Conservation (phyloP, 345 rosid genomes). For the Pistacia vera region DNA sequence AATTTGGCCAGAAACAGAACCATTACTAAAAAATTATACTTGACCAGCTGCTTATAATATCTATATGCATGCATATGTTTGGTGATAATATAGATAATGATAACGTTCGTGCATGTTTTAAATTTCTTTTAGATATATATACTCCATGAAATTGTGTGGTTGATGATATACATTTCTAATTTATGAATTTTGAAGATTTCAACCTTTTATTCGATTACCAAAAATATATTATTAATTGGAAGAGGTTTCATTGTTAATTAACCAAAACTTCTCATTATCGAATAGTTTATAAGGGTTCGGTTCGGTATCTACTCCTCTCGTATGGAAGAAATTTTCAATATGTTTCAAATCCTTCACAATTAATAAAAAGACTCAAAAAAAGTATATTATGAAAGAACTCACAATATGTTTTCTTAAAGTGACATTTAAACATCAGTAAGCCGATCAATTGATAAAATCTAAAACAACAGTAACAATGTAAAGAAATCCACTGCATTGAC, state of each 20-base stretch:
- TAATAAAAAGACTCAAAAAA: too few relatives aligned
- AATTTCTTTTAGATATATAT: background rate
- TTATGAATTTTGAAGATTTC: background rate
- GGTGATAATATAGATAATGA: slow-evolving; percentile 8
- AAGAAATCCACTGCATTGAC: too few relatives aligned
- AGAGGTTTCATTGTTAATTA: too few relatives aligned
- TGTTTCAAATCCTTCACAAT: too few relatives aligned
- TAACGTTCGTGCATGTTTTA: background rate
- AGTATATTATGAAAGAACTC: too few relatives aligned
- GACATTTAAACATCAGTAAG: too few relatives aligned
- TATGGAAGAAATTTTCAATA: background rate
- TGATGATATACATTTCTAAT: background rate
- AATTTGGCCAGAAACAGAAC: slow-evolving; percentile 12
- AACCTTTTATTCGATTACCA: too few relatives aligned
- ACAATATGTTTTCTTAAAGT: too few relatives aligned
- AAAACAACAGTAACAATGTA: too few relatives aligned
- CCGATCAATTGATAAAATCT: too few relatives aligned
- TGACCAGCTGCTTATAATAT: background rate
- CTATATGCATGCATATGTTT: background rate
- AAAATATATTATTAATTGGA: too few relatives aligned
- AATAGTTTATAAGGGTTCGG: background rate
- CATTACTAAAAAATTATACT: background rate
- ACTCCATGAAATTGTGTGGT: background rate
- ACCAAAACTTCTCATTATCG: too few relatives aligned
- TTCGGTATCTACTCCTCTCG: background rate